phyloP scores from a whole-genome alignment of 2,329 filamentous ascomycete genomes.

The Exophiala alcalophila region DNA sequence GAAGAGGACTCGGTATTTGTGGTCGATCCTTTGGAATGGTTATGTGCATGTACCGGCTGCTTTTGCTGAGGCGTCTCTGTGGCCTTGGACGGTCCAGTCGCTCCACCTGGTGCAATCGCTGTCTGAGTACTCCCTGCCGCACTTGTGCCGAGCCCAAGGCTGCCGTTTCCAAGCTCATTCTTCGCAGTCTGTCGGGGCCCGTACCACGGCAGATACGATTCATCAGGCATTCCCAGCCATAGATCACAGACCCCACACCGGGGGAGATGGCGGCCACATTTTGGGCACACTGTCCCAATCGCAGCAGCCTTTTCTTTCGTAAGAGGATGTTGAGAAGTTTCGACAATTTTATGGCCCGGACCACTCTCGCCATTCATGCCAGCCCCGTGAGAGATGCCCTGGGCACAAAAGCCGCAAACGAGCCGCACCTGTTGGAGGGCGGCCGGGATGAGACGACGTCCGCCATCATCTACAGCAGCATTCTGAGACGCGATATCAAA shows the following conservation, averaged over 20 bases:
- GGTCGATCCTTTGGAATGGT: constrained; percentile 34
- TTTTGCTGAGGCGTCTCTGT: constrained; percentile 20
- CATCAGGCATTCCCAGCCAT: constrained; percentile 60
- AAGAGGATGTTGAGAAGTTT: constrained; percentile 23
- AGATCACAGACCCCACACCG: constrained; percentile 61
- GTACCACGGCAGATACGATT: constrained; percentile 38
- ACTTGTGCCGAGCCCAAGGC: constrained; percentile 23
- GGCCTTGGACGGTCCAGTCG: constrained; percentile 26
- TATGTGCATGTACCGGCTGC: constrained; percentile 15
- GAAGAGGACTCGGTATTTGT: constrained; percentile 33
- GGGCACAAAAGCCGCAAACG: constrained; percentile 60
- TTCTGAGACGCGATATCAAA: constrained; percentile 59
- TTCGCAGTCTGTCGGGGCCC: constrained; percentile 10
- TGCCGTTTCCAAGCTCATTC: constrained; percentile 14
- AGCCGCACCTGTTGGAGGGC: constrained; percentile 55
- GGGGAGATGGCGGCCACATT: constrained; percentile 61
- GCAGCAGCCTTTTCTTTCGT: constrained; percentile 30
- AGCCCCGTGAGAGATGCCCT: constrained; percentile 50
- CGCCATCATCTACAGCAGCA: constrained; percentile 48
- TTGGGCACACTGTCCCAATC: constrained; percentile 56
- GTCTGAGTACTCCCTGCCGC: constrained; percentile 27
- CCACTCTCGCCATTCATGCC: constrained; percentile 36
- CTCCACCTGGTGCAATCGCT: constrained; percentile 22
- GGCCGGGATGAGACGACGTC: constrained; percentile 48
- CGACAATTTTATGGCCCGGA: constrained; percentile 30